Conservation (phyloP, 768 basidiomycete genomes). For the Tephrocybe sp. region DNA sequence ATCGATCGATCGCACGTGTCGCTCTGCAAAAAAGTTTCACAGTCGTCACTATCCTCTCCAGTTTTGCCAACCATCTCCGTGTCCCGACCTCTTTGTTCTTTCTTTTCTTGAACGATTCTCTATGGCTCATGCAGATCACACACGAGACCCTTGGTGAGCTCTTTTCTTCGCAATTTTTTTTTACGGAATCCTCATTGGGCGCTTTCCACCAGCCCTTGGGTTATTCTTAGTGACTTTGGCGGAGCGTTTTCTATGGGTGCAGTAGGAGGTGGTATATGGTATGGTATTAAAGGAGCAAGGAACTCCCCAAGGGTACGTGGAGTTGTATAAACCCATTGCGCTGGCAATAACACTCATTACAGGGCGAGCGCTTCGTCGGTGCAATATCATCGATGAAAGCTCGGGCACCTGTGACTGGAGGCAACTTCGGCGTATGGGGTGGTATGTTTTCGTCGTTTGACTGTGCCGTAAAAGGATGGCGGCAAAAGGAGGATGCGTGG, state of each 20-base stretch:
- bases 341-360: slow-evolving; percentile 4
- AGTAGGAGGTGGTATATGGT: slow-evolving; percentile 97
- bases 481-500: slow-evolving; percentile 99
- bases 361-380: slow-evolving; percentile 95
- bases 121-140: slow-evolving; percentile 93
- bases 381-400: slow-evolving; percentile 97
- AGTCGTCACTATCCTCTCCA: slow-evolving; percentile 10
- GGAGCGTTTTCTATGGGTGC: slow-evolving; percentile 98
- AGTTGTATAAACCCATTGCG: neutral
- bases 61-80: slow-evolving; percentile 9
- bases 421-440: slow-evolving; percentile 95
- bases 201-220: slow-evolving; percentile 77
- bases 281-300: slow-evolving; percentile 95
- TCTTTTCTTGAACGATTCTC: slow-evolving; percentile 14
- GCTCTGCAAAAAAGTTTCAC: slow-evolving; percentile 34
- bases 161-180: neutral
- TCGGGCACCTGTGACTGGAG: slow-evolving; percentile 95
- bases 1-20: slow-evolving; percentile 25
- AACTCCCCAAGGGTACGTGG: slow-evolving; percentile 86
- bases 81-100: slow-evolving; percentile 13
- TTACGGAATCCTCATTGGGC: neutral
- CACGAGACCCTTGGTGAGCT: slow-evolving; percentile 85
- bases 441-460: slow-evolving; percentile 99
- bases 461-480: slow-evolving; percentile 94
- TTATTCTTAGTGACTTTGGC: slow-evolving; percentile 97